Conservation (phyloP, 345 rosid species). For the Rhizophora apiculata region DNA sequence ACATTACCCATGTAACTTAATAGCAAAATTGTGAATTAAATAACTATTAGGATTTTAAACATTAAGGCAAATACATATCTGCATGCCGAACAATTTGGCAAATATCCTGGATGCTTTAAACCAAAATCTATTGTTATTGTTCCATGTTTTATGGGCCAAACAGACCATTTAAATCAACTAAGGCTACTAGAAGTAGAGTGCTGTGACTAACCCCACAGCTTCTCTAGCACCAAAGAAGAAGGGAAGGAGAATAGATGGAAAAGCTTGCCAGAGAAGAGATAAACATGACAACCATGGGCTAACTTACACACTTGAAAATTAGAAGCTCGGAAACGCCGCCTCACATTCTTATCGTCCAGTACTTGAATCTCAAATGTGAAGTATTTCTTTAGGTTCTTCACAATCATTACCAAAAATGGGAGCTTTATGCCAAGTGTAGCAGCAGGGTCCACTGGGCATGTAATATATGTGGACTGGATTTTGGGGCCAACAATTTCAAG, state of each 20-base stretch:
- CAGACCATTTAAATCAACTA: too few relatives aligned
- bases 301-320: constrained; percentile 94
- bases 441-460: constrained; percentile 86
- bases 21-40: too few relatives aligned
- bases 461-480: constrained; percentile 84
- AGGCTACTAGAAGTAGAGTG: background rate
- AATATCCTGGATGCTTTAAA: too few relatives aligned
- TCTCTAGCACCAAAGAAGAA: background rate
- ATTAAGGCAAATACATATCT: too few relatives aligned
- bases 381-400: constrained; percentile 86
- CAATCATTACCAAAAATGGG: constrained; percentile 86
- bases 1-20: too few relatives aligned
- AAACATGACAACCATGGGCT: constrained; percentile 31
- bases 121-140: too few relatives aligned
- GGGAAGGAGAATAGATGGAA: background rate
- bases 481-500: constrained; percentile 86
- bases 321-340: constrained; percentile 96
- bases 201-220: background rate
- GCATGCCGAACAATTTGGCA: too few relatives aligned
- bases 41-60: too few relatives aligned
- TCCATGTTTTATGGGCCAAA: too few relatives aligned
- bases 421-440: constrained; percentile 97
- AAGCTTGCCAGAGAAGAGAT: background rate
- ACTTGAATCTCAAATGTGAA: constrained; percentile 96
- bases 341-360: constrained; percentile 93